These are phyloP conservation scores for Paecilomyces fulvus DNA, from an alignment of 2,329 filamentous ascomycete genomes.

Conservation along the genomic window DNA sequence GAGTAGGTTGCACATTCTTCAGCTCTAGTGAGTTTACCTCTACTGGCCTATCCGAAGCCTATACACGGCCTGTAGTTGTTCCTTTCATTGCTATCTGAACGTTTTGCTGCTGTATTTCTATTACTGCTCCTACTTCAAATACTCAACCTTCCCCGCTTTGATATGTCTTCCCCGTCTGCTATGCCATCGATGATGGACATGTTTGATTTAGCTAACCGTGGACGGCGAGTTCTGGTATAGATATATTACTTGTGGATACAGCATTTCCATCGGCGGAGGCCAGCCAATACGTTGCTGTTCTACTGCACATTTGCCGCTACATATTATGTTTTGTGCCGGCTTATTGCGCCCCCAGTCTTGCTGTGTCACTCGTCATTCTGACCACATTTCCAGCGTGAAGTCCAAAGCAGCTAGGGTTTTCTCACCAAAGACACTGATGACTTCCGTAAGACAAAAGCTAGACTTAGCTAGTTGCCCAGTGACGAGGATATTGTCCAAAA, in stretches of 20 bases:
- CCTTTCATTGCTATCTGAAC: too few relatives aligned
- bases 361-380: neutral
- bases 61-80: too few relatives aligned
- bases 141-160: too few relatives aligned
- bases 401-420: neutral
- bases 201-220: neutral
- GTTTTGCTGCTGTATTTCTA: too few relatives aligned
- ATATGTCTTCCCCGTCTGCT: too few relatives aligned
- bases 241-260: neutral
- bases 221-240: neutral
- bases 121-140: too few relatives aligned
- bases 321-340: neutral
- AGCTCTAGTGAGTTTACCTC: neutral
- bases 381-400: neutral
- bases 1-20: neutral
- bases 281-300: too few relatives aligned
- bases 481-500: constrained; percentile 34
- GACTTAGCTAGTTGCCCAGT: constrained; percentile 18
- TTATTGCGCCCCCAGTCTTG: neutral
- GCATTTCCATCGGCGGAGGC: too few relatives aligned
- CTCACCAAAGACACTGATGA: neutral
- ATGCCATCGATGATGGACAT: too few relatives aligned
- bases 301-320: neutral
- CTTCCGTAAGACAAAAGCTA: neutral
- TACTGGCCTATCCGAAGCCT: too few relatives aligned